These are phyloP conservation scores for thale cress (Arabidopsis thaliana) DNA, from an alignment of 345 rosid genomes.

Conservation along the genomic window TAIR10.1 NC_003076.8:21811001-21811500, in stretches of 20 bases:
- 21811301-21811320: no score
- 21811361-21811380: no score
- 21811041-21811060: background rate
- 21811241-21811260: background rate
- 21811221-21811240: background rate
- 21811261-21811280: no score
- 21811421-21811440: no score
- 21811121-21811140: background rate
- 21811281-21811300: no score
- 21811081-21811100: conserved; percentile 5
- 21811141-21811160: background rate
- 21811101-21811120: background rate
- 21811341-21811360: no score
- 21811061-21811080: conserved; percentile 10
- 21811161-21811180: conserved; percentile 1
- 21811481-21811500: no score
- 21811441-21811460: no score
- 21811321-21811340: no score
- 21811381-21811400: no score
- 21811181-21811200: background rate
- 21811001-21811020: conserved; percentile 42
- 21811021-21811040: conserved; percentile 4
- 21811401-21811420: no score
- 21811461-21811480: no score
- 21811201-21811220: background rate